These are phyloP conservation scores for Telfairia occidentalis DNA, from an alignment of 331 rosid genomes.

Conservation along the genomic window DNA sequence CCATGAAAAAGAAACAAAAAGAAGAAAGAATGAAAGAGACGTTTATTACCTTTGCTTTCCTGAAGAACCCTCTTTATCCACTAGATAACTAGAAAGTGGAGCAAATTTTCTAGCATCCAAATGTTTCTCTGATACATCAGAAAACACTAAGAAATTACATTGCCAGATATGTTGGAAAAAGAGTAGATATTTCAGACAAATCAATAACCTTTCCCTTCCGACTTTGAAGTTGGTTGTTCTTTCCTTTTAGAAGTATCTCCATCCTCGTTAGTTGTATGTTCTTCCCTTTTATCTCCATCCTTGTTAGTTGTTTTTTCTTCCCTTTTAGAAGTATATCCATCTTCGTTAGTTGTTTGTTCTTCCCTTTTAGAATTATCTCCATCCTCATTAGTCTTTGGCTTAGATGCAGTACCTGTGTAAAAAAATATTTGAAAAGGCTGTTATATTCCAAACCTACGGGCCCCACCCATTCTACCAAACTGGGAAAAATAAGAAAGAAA, in stretches of 20 bases:
- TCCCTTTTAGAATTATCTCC: conserved; percentile 19
- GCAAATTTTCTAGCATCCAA: conserved; percentile 35
- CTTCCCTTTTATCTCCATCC: conserved; percentile 19
- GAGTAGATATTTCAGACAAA: neutral
- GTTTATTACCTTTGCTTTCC: conserved; percentile 61
- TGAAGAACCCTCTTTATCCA: conserved; percentile 51
- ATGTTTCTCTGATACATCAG: conserved; percentile 28
- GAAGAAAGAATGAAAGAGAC: neutral
- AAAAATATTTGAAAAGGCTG: neutral
- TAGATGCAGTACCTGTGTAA: conserved; percentile 20
- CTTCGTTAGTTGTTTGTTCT: conserved; percentile 25
- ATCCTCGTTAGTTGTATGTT: conserved; percentile 29
- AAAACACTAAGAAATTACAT: neutral
- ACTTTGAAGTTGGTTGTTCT: conserved; percentile 35
- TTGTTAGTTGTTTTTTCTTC: conserved; percentile 27
- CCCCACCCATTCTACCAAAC: neutral
- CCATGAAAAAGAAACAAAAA: neutral
- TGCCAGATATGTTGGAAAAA: neutral
- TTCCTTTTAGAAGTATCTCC: conserved; percentile 18
- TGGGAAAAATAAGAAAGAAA: neutral
- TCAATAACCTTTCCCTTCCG: conserved; percentile 44
- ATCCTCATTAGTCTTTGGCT: conserved; percentile 30
- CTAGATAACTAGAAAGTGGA: conserved; percentile 35
- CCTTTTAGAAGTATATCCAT: conserved; percentile 12
- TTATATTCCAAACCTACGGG: neutral